phyloP scores from a whole-genome alignment of 2,329 filamentous ascomycete species.

The Phyllachora maydis region DNA sequence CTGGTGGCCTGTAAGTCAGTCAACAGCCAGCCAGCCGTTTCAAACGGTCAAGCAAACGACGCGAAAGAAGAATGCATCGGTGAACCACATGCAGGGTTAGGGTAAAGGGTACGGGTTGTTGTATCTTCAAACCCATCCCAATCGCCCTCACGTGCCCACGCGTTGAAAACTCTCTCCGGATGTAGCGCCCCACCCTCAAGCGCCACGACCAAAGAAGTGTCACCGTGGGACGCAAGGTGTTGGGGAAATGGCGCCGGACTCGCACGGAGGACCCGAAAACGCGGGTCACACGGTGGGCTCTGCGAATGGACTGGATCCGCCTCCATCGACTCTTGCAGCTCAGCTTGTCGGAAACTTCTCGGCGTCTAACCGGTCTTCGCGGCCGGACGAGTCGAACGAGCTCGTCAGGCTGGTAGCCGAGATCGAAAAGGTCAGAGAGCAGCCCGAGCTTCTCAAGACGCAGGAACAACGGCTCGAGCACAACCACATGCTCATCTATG shows the following conservation, averaged over 20 bases:
- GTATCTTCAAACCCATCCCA: too few relatives aligned
- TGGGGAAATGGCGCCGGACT: slow-evolving; percentile 8
- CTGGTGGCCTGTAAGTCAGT: too few relatives aligned
- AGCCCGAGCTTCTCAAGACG: slow-evolving; percentile 32
- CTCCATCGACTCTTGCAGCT: slow-evolving; percentile 69
- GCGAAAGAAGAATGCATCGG: too few relatives aligned
- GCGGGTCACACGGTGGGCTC: slow-evolving; percentile 3
- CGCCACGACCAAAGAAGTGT: too few relatives aligned
- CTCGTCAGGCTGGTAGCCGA: slow-evolving; percentile 48
- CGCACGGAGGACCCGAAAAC: slow-evolving; percentile 4
- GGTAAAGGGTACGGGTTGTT: too few relatives aligned
- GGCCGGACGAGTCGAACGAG: slow-evolving; percentile 47
- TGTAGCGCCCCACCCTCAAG: too few relatives aligned
- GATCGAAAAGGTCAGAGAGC: slow-evolving; percentile 31
- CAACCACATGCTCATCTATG: slow-evolving; percentile 70
- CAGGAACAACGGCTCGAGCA: slow-evolving; percentile 48
- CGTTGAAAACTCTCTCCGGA: too few relatives aligned
- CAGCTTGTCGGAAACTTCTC: slow-evolving; percentile 71
- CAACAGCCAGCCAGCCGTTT: too few relatives aligned
- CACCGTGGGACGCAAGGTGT: too few relatives aligned
- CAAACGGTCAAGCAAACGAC: too few relatives aligned
- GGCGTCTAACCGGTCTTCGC: slow-evolving; percentile 33
- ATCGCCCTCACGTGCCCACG: too few relatives aligned
- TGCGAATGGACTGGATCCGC: slow-evolving; percentile 13
- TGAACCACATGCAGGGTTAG: too few relatives aligned